These are phyloP conservation scores for Penicillium simplicissimum DNA, from an alignment of 495 filamentous ascomycete genomes.

Conservation along the genomic window DNA sequence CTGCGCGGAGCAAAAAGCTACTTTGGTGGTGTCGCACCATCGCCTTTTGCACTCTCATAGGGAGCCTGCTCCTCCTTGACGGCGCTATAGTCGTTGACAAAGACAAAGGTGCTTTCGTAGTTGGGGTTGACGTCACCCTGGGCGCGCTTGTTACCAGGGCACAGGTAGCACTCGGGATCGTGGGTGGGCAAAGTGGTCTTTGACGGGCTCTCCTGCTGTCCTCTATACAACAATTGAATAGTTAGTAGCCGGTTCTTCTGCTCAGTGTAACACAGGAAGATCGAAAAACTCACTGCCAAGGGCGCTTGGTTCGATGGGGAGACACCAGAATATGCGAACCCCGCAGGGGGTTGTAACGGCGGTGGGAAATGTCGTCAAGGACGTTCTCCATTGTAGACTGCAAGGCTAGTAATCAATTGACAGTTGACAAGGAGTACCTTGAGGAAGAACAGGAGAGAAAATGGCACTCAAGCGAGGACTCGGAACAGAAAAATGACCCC, in stretches of 20 bases:
- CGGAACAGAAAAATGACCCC: slow-evolving; percentile 7
- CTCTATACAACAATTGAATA: slow-evolving; percentile 52
- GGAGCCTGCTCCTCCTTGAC: slow-evolving; percentile 88
- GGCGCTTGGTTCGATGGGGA: slow-evolving; percentile 91
- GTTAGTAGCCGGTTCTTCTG: background rate
- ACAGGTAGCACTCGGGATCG: slow-evolving; percentile 93
- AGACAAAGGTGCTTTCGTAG: slow-evolving; percentile 86
- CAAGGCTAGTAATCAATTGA: background rate
- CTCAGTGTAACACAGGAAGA: background rate
- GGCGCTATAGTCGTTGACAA: slow-evolving; percentile 97
- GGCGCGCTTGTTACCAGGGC: slow-evolving; percentile 89
- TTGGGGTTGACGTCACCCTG: slow-evolving; percentile 85
- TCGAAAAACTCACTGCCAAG: slow-evolving; percentile 82
- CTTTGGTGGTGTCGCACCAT: no score
- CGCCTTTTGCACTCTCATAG: slow-evolving; percentile 56
- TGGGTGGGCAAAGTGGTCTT: slow-evolving; percentile 76
- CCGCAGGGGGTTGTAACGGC: slow-evolving; percentile 88
- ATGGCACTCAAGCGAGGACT: background rate
- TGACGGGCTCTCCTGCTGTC: slow-evolving; percentile 82
- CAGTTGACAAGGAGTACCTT: slow-evolving; percentile 12
- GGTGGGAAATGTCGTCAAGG: slow-evolving; percentile 94
- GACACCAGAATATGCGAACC: slow-evolving; percentile 92
- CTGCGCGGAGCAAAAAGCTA: no score
- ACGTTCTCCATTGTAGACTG: slow-evolving; percentile 61
- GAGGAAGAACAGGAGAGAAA: slow-evolving; percentile 7